Evolutionary conservation across 352 stramenopile genomes (phyloP).

Genomic region (Pythium biforme): DNA sequence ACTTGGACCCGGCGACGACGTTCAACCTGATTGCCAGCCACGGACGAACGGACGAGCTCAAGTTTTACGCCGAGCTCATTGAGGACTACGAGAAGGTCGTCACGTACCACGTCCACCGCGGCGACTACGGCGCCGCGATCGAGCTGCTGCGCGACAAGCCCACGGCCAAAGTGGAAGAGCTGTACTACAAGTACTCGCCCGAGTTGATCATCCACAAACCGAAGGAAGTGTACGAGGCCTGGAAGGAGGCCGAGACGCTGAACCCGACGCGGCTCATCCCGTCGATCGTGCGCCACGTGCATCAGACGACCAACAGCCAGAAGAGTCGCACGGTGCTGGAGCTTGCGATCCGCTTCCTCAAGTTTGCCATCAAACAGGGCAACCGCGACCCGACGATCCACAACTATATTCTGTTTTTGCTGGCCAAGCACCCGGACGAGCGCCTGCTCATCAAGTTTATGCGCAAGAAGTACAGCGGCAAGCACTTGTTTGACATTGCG

Average conservation of each 20-base stretch:
- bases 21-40: constrained; percentile 92
- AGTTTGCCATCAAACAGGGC: constrained; percentile 91
- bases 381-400: constrained; percentile 91
- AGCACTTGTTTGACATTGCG: constrained; percentile 89
- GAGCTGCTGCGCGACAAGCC: constrained; percentile 85
- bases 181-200: constrained; percentile 95
- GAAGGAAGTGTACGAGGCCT: constrained; percentile 90
- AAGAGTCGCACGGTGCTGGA: constrained; percentile 79
- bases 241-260: constrained; percentile 87
- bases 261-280: constrained; percentile 92
- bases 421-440: constrained; percentile 89
- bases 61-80: constrained; percentile 92
- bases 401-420: constrained; percentile 91
- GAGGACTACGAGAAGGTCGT: constrained; percentile 94
- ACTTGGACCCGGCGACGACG: constrained; percentile 88
- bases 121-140: constrained; percentile 88
- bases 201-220: constrained; percentile 91
- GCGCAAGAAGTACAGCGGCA: constrained; percentile 83
- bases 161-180: constrained; percentile 89
- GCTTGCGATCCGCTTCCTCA: constrained; percentile 91
- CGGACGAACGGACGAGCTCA: constrained; percentile 89
- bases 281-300: constrained; percentile 89
- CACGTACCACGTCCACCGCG: constrained; percentile 89
- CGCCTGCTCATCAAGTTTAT: constrained; percentile 89
- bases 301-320: constrained; percentile 63